Evolutionary conservation across 331 rosid genomes (phyloP).

Genomic region (Pyrus hybrid): DNA sequence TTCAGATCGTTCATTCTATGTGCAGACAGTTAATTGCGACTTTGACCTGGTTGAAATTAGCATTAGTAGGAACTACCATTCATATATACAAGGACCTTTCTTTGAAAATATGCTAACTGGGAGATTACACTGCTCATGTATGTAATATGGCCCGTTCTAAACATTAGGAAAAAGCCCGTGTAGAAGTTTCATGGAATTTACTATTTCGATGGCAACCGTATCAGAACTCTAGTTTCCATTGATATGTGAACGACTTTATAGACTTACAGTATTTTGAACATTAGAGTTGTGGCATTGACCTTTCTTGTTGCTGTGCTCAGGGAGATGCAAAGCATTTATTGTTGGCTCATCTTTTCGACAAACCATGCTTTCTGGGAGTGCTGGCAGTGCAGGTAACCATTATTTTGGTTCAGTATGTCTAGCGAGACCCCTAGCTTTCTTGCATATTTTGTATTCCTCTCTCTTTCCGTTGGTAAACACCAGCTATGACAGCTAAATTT

Average conservation of each 20-base stretch:
- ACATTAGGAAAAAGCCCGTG: not conserved
- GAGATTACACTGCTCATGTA: not conserved
- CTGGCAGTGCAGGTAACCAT: slow-evolving; percentile 77
- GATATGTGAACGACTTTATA: not conserved
- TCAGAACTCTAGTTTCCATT: not conserved
- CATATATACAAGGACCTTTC: not conserved
- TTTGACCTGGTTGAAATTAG: not conserved
- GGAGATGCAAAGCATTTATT: slow-evolving; percentile 53
- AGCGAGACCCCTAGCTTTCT: not conserved
- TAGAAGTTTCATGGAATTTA: not conserved
- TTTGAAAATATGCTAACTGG: not conserved
- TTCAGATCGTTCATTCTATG: not conserved
- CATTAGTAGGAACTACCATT: not conserved
- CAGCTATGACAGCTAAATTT: not conserved
- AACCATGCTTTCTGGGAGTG: slow-evolving; percentile 81
- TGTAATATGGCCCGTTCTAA: not conserved
- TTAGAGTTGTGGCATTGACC: slow-evolving; percentile 8
- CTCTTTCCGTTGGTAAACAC: not conserved
- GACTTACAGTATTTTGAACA: not conserved
- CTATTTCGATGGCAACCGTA: not conserved
- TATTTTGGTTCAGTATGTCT: not conserved
- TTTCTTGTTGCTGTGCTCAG: slow-evolving; percentile 40
- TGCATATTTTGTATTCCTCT: not conserved
- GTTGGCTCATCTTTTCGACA: slow-evolving; percentile 88
- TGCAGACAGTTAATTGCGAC: not conserved